Conservation (phyloP, 2,329 filamentous ascomycete species). For the Chaetomiaceae sp. region DNA sequence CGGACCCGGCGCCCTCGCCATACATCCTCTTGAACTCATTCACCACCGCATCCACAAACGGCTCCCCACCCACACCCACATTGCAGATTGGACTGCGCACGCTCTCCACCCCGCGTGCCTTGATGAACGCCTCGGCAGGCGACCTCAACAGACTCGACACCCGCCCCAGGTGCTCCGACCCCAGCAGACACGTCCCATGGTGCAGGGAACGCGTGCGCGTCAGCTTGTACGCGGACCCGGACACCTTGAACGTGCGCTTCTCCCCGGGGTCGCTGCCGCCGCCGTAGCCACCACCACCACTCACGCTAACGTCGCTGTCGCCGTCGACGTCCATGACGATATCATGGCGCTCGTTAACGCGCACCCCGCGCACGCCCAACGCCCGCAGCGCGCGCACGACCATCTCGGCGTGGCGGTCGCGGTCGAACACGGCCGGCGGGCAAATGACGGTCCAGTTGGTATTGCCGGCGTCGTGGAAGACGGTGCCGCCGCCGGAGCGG, state of each 20-base stretch:
- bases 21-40: constrained; percentile 65
- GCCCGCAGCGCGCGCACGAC: constrained; percentile 71
- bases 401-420: constrained; percentile 87
- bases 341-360: constrained; percentile 87
- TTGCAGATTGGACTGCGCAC: constrained; percentile 82
- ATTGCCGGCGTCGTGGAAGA: constrained; percentile 91
- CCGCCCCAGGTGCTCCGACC: constrained; percentile 63
- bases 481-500: constrained; percentile 81
- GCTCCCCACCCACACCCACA: constrained; percentile 49
- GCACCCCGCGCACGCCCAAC: constrained; percentile 46
- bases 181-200: constrained; percentile 84
- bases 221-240: constrained; percentile 88
- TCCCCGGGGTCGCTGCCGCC: constrained; percentile 2
- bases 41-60: constrained; percentile 51
- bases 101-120: constrained; percentile 82
- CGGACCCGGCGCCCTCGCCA: constrained; percentile 33
- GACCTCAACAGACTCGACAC: constrained; percentile 69
- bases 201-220: constrained; percentile 76
- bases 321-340: constrained; percentile 58
- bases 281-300: too few species aligned
- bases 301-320: constrained; percentile 6
- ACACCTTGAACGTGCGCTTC: constrained; percentile 14
- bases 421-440: constrained; percentile 68
- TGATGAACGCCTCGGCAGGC: constrained; percentile 70
- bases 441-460: constrained; percentile 92